Evolutionary conservation across 352 stramenopile genomes (phyloP), one percentile per base, ranked within the genome.

Genomic region (Peronospora tabacina): DNA sequence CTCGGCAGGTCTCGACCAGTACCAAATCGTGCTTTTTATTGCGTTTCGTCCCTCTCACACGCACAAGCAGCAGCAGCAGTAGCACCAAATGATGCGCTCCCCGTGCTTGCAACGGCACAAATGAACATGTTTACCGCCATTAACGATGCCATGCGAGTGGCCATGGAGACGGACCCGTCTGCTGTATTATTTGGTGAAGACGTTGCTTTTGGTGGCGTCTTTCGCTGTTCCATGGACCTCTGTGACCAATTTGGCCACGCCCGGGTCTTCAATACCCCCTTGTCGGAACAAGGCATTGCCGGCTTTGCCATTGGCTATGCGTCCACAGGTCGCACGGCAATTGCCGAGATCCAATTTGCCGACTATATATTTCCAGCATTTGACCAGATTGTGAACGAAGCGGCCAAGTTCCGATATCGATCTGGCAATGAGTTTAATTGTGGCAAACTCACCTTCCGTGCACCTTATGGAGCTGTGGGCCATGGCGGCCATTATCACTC

Each of bases 351-450:
- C 52, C 90, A 98, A 67, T 96, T 96, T 38, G 92, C 90, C 3
- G 95, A 98, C 75, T 99, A 98, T 66, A 98, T 98, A 45, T 99
- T 98, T 68, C 90, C 90, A 6, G 91, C 88, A 3, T 97, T 97
- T 52, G 91, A 97, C 55, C 89, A 95, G 68, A 96, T 98, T 58
- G 95, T 98, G 24, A 98, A 98, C 64, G 96, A 98, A 67, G 95
- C 96, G 24, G 95, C 95, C 43, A 99, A 99, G 67, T 98, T 97
- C 72, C 83, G 95, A 1, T 99, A 98, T 70, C 82, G 96, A n/a
- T 97, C 82, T 34, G 96, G 96, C 16, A 95, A 96, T 68, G 87
- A 98, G 70, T 99, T 98, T 70, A 76, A 98, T 68, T 98, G 94
- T 63, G 96, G 95, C 32, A 96, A 96, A 48, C 82, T 98, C 33